Evolutionary conservation across 208 protist genomes (phyloP), one percentile per base, ranked within the genome.

Genomic region (Trypanosoma scelopori): DNA sequence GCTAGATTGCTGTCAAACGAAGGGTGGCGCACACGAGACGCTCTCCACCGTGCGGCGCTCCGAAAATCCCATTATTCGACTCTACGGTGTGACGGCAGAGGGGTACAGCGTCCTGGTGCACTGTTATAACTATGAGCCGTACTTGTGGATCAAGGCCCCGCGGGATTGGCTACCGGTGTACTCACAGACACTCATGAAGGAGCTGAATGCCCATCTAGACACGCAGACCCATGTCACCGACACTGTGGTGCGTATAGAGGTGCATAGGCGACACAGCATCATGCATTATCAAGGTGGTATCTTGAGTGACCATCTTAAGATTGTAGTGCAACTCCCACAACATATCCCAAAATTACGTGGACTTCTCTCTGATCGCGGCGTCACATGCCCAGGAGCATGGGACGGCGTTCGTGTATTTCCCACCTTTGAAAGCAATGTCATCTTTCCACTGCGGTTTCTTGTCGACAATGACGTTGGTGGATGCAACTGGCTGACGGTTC

Each of bases 391-490:
- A 5, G 80, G 72, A 6, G 78, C 72, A 45, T 97, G 90, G 89
- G 78, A 87, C 15, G 88, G 87, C 42, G 41, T 75, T n/a, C 85
- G 85, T 18, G 35, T 64, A 1, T 99, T 98, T 71, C 60, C 69
- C 1, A 99, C 98, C 4, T 99, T 96, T 78, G 99, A 99, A 72
- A 97, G 94, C 51, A 99, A 99, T 76, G 86, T 99, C 50, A 89
- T 97, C 37, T 99, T 99, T 68, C 91, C 97, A 20, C 72, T 99
- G 32, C 97, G 99, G 59, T 99, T 99, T 73, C 98, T 99, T 72
- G 92, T 99, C 57, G 99, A 99, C 82, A 92, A 81, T 60, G 81
- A 95, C n/a, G 83, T 99, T 39, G 78, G 91, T 49, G 97, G 98
- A 7, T 91, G 91, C 61, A 97, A 95, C 78, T 99, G 97, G 97